phyloP scores from a whole-genome alignment of 225 moss, liverwort and hornwort genomes.

The Sphagnum tenellum region DNA sequence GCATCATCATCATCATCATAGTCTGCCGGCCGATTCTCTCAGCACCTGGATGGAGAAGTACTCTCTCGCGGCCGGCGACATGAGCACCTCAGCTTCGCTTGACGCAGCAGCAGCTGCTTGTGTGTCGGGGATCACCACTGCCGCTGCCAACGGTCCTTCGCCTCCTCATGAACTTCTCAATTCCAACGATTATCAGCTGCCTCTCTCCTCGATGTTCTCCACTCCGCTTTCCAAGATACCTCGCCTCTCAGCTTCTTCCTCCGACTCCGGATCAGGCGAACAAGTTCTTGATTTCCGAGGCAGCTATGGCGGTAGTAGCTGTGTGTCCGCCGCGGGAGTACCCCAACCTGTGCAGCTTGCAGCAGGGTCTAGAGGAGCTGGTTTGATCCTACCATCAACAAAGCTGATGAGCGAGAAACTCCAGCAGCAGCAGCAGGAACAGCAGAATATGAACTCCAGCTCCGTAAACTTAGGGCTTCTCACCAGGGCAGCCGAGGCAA shows the following conservation, averaged over 20 bases:
- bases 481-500: constrained; percentile 40
- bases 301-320: constrained; percentile 18
- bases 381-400: constrained; percentile 4
- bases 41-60: constrained; percentile 91
- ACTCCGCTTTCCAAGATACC: constrained; percentile 43
- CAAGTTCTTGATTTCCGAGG: constrained; percentile 14
- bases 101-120: constrained; percentile 14
- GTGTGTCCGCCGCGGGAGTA: too few relatives aligned
- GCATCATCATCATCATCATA: constrained; percentile 19
- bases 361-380: constrained; percentile 13
- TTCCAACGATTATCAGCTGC: neutral
- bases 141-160: constrained; percentile 23
- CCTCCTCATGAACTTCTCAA: constrained; percentile 44
- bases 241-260: constrained; percentile 34
- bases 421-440: constrained; percentile 10
- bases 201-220: neutral
- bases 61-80: constrained; percentile 13
- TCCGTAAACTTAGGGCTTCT: constrained; percentile 36
- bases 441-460: constrained; percentile 10
- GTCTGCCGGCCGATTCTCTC: constrained; percentile 44
- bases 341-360: too few relatives aligned
- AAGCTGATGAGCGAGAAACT: constrained; percentile 4
- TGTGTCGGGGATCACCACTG: constrained; percentile 26
- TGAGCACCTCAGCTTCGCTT: constrained; percentile 1
- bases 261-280: constrained; percentile 20